A percentile compares a stretch with the other conserved stretches of the same genome.
Evolutionary conservation across 1,139 yeast genomes (phyloP).

Genomic region (Pichia sp.): DNA sequence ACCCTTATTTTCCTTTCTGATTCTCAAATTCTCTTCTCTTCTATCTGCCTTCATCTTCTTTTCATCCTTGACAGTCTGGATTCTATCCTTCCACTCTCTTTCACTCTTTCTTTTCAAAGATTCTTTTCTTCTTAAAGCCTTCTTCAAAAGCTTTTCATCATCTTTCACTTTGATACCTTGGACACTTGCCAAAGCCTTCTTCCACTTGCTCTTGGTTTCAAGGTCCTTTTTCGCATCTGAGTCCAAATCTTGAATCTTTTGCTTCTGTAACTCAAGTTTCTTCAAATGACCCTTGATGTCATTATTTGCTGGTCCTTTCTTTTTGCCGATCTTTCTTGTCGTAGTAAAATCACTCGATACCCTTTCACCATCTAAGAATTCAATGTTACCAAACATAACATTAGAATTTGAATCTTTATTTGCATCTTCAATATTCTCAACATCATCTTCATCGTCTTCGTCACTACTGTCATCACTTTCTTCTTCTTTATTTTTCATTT

Average conservation of each 20-base stretch:
- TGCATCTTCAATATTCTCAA: constrained; percentile 18
- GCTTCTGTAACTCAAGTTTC: constrained; percentile 66
- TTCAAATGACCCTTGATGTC: constrained; percentile 80
- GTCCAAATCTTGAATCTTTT: constrained; percentile 50
- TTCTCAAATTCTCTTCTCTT: constrained; percentile 81
- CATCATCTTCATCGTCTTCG: constrained; percentile 34
- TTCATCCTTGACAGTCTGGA: constrained; percentile 66
- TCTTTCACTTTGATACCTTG: constrained; percentile 87
- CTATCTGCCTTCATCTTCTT: constrained; percentile 71
- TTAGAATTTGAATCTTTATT: constrained; percentile 10
- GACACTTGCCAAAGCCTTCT: constrained; percentile 71
- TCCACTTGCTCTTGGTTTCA: constrained; percentile 79
- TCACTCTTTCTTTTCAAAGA: constrained; percentile 74
- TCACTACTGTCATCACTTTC: constrained; percentile 29
- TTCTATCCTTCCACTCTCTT: constrained; percentile 81
- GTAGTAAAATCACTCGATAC: constrained; percentile 69
- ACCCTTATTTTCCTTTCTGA: constrained; percentile 75
- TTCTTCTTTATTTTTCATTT: constrained; percentile 22
- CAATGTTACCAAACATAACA: constrained; percentile 74
- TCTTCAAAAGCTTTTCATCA: constrained; percentile 79
- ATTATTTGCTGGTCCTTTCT: constrained; percentile 78
- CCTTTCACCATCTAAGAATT: constrained; percentile 73
- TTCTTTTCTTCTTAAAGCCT: constrained; percentile 78
- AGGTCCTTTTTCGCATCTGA: constrained; percentile 54
- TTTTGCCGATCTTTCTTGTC: constrained; percentile 49